Base-by-base conservation (phyloP, 2,329 filamentous ascomycete species). In the Scedosporium apiospermum region DNA sequence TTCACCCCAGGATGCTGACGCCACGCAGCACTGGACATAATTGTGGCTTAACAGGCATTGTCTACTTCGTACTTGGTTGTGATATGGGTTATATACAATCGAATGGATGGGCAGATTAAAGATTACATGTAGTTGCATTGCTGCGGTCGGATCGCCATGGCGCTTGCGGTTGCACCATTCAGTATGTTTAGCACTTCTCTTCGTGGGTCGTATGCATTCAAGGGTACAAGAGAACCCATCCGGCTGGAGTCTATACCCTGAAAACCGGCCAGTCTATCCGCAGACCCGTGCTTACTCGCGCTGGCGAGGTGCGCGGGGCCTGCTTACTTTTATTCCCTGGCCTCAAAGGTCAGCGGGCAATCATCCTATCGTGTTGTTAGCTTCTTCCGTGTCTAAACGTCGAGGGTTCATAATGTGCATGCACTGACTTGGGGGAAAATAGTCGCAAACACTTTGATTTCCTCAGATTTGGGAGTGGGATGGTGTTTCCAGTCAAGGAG, bases 361-460 rank as follows among this genome's bases (percentile, higher is more conserved):
- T 95, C 88, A 72, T 96, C 91, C 90, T 93, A 66, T 0, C 51
- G 68, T 68, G 62, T 64, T 63, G 58, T 65, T 49, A 66, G 65
- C 42, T 46, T 18, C 10, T 34, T 27, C 23, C 23, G 2, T 23
- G 18, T 23, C 49, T 16, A 46, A 61, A 62, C 30, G 18, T 64
- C 9, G n/a, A 6, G 6, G 9, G 61, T 26, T 21, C 42, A 4
- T 62, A 51, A 38, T 65, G 63, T 64, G 51, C 30, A 59, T 6
- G 46, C 60, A 78, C 87, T 75, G 78, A 96, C 93, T 89, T 89
- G 89, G 63, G 95, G 95, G 83, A 99, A 99, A 69, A 99, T 96
- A 30, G 92, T 97, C 49, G 95, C 95, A 78, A 98, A 99, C 68
- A 98, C 93, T 80, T 96, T 93, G 76, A 99, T 98, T 76, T 96